phyloP scores from a whole-genome alignment of 1,284 basidiomycete genomes.

The Ceratobasidium sp. region DNA sequence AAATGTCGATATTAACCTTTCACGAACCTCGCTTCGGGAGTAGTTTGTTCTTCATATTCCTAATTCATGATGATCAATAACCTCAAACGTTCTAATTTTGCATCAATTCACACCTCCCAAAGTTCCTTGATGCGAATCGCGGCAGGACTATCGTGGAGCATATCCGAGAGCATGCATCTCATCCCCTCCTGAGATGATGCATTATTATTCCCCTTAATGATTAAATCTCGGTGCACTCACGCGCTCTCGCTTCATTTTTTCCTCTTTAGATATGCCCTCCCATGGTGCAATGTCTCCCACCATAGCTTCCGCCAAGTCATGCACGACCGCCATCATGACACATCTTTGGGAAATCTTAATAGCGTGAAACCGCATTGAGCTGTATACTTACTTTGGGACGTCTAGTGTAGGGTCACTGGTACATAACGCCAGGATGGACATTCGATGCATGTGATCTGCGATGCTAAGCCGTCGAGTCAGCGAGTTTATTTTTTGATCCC shows the following conservation, averaged over 20 bases:
- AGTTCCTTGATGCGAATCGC: conserved; percentile 78
- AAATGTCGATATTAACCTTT: conserved; percentile 69
- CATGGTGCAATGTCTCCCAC: conserved; percentile 94
- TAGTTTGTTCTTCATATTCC: conserved; percentile 90
- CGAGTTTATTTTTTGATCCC: background rate
- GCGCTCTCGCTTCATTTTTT: conserved; percentile 79
- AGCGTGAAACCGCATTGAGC: background rate
- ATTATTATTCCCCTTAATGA: too few relatives aligned
- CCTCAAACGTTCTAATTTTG: background rate
- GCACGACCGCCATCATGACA: conserved; percentile 88
- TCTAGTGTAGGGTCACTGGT: conserved; percentile 74
- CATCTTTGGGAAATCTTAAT: conserved; percentile 61
- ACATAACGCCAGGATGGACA: conserved; percentile 91
- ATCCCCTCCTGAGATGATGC: conserved; percentile 73
- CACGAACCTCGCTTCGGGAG: conserved; percentile 86
- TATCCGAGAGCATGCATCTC: conserved; percentile 86
- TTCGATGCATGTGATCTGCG: conserved; percentile 97
- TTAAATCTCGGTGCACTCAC: conserved; percentile 52
- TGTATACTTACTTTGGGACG: conserved; percentile 66
- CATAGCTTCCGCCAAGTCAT: conserved; percentile 96
- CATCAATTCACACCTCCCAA: conserved; percentile 68
- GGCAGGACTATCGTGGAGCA: conserved; percentile 83
- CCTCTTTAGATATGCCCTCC: conserved; percentile 81
- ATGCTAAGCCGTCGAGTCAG: conserved; percentile 62
- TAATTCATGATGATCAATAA: conserved; percentile 47